These are phyloP conservation scores for Diphasiastrum complanatum DNA, from an alignment of 83 land plant species.

Conservation along the genomic window DNA sequence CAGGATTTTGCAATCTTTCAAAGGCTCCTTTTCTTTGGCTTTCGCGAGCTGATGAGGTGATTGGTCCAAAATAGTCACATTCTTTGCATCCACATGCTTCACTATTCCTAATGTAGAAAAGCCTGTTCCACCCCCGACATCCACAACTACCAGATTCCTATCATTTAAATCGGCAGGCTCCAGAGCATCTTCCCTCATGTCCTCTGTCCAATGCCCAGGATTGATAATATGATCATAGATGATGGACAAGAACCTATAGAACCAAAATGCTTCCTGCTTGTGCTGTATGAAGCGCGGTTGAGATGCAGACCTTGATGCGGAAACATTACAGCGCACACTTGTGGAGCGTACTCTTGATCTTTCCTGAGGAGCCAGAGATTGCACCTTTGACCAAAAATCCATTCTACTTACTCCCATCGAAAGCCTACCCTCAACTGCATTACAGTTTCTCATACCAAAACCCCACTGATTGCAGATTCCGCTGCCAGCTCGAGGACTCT, in stretches of 20 bases:
- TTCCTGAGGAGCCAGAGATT: too few relatives aligned
- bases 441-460: too few relatives aligned
- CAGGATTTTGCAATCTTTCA: slow-evolving; percentile 84
- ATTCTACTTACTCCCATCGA: too few relatives aligned
- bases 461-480: too few relatives aligned
- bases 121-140: slow-evolving; percentile 99
- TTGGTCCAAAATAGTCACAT: slow-evolving; percentile 94
- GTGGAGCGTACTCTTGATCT: too few relatives aligned
- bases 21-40: slow-evolving; percentile 77
- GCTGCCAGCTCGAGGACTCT: too few relatives aligned
- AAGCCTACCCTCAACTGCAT: too few relatives aligned
- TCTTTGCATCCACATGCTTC: slow-evolving; percentile 86
- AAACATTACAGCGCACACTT: too few relatives aligned
- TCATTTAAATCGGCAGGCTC: slow-evolving; percentile 81
- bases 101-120: slow-evolving; percentile 89
- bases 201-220: slow-evolving; percentile 99
- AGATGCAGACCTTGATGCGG: slow-evolving; percentile 60
- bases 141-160: slow-evolving; percentile 66
- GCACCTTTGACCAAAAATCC: too few relatives aligned
- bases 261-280: slow-evolving; percentile 99
- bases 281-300: slow-evolving; percentile 96
- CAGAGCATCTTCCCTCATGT: slow-evolving; percentile 96
- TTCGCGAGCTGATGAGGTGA: slow-evolving; percentile 97
- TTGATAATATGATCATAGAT: slow-evolving; percentile 91
- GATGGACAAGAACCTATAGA: slow-evolving; percentile 83